Evolutionary conservation across 106 monocot species (phyloP).

Genomic region (Allium fistulosum): DNA sequence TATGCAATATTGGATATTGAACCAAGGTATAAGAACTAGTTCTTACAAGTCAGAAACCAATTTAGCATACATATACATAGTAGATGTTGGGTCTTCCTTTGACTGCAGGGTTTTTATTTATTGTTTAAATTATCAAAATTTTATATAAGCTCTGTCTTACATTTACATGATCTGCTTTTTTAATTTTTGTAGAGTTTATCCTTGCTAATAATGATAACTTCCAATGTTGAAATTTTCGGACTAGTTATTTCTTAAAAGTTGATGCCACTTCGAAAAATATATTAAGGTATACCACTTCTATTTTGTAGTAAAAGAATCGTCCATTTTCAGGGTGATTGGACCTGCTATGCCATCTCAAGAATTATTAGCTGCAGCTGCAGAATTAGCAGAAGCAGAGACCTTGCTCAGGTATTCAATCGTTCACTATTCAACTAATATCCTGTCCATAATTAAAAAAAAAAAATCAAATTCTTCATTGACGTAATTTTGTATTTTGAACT

Average conservation of each 20-base stretch:
- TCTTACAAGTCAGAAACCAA: no score
- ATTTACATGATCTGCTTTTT: background rate
- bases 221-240: background rate
- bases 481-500: conserved; percentile 22
- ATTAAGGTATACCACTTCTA: background rate
- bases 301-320: background rate
- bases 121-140: no score
- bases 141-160: no score
- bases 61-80: no score
- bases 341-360: conserved; percentile 96
- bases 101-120: no score
- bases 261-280: background rate
- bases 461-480: background rate
- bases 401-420: conserved; percentile 44
- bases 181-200: background rate
- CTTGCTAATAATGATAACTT: background rate
- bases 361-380: conserved; percentile 89
- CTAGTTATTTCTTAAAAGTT: conserved; percentile 2
- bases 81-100: no score
- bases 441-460: background rate
- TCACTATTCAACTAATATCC: no score
- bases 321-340: conserved; percentile 71
- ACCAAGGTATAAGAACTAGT: no score
- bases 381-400: conserved; percentile 74
- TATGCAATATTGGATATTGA: no score